phyloP scores from a whole-genome alignment of 1,284 basidiomycete genomes.

The Pseudozyma pruni region DNA sequence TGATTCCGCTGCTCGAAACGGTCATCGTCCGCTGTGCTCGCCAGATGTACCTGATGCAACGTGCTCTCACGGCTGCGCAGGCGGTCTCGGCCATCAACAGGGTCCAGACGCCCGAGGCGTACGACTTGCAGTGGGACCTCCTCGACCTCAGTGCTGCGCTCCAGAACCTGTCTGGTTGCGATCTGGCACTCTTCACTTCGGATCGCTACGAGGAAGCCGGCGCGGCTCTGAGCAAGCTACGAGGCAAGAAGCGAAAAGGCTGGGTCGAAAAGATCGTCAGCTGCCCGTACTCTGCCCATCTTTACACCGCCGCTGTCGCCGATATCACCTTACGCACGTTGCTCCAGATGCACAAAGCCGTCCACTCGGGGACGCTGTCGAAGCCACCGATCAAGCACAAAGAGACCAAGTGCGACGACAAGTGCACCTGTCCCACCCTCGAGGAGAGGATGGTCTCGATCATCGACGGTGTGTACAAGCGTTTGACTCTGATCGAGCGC shows the following conservation, averaged over 20 bases:
- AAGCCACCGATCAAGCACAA: neutral
- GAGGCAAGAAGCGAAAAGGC: slow-evolving; percentile 1
- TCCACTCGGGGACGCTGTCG: neutral
- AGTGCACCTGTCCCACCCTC: neutral
- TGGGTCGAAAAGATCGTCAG: slow-evolving; percentile 19
- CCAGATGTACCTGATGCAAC: slow-evolving; percentile 3
- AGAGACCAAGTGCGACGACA: neutral
- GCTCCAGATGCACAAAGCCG: neutral
- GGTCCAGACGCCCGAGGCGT: neutral
- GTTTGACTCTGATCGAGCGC: slow-evolving; percentile 11
- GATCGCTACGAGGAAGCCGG: neutral
- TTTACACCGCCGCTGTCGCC: slow-evolving; percentile 4
- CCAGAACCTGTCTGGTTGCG: slow-evolving; percentile 13
- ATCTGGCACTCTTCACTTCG: slow-evolving; percentile 15
- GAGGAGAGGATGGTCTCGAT: neutral
- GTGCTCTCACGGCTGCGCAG: neutral
- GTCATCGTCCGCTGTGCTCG: slow-evolving; percentile 14
- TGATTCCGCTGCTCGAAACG: slow-evolving; percentile 30
- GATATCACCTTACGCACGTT: slow-evolving; percentile 14
- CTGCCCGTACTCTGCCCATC: slow-evolving; percentile 2
- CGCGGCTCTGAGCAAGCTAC: neutral
- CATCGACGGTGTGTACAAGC: neutral
- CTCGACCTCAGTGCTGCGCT: slow-evolving; percentile 12
- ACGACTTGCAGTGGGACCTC: slow-evolving; percentile 11
- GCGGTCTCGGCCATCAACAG: neutral